A percentile compares a stretch with the other conserved stretches of the same genome.
phyloP scores from a whole-genome alignment of 164 flowering plant genomes.

The Stephania japonica region DNA sequence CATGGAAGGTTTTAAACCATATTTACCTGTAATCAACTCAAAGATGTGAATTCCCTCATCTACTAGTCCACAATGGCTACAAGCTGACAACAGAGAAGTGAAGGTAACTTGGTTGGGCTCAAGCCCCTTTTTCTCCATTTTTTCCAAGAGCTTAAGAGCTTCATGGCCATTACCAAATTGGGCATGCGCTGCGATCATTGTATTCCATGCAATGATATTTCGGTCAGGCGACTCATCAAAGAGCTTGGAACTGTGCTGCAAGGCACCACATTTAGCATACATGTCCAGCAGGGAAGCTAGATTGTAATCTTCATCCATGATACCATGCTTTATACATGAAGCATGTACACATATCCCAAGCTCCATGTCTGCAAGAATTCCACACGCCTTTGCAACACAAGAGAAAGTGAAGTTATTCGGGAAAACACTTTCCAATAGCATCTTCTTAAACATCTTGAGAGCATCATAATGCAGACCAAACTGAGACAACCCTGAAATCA shows the following conservation, averaged over 20 bases:
- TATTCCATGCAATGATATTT: conserved; percentile 24
- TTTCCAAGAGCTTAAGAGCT: conserved; percentile 20
- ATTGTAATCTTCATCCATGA: conserved; percentile 17
- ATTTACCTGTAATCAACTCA: conserved; percentile 20
- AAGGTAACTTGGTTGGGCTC: conserved; percentile 24
- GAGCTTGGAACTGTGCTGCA: conserved; percentile 18
- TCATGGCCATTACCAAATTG: conserved; percentile 23
- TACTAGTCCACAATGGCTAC: conserved; percentile 28
- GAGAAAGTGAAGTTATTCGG: conserved; percentile 31
- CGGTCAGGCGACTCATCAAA: conserved; percentile 18
- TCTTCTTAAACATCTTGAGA: conserved; percentile 17
- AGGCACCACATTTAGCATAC: conserved; percentile 27
- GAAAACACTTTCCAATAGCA: conserved; percentile 14
- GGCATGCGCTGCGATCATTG: conserved; percentile 28
- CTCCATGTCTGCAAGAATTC: conserved; percentile 20
- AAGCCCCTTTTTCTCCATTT: conserved; percentile 20
- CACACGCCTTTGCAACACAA: conserved; percentile 23
- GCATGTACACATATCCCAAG: conserved; percentile 24
- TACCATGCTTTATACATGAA: conserved; percentile 20
- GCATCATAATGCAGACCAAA: conserved; percentile 19
- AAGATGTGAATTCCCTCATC: conserved; percentile 23
- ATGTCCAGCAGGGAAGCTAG: conserved; percentile 25
- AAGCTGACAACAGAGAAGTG: conserved; percentile 22
- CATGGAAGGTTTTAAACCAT: conserved; percentile 19
- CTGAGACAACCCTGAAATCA: conserved; percentile 25